Evolutionary conservation across 768 basidiomycete genomes (phyloP), one percentile per base, ranked within the genome.

Genomic region (Trametes punicea): DNA sequence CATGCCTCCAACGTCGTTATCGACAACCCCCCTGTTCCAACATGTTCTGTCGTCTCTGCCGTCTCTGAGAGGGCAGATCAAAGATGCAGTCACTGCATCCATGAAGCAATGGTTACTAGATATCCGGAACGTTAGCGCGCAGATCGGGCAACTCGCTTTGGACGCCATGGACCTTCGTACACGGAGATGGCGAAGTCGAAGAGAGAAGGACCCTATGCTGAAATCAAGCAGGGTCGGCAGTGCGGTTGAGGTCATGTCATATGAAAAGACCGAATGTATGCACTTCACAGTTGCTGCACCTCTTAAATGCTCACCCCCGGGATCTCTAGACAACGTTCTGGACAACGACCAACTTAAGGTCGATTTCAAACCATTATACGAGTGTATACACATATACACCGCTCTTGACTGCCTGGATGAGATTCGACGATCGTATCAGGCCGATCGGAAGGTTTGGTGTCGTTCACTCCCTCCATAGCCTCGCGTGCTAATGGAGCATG

Each of bases 71-170:
- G 74, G 77, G 16, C 91, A 94, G 65, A 91, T 99, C 67, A 92
- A 93, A 70, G 90, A 90, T 65, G 88, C 92, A 0, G 96, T 98
- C 4, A 95, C 92, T 3, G 92, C 93, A 0, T 92, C 93, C 4
- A 88, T 91, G 76, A 98, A 98, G 66, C 88, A 96, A 61, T 99
- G 97, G 97, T 74, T 99, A 25, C 81, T 97, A 45, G 95, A 98
- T 65, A 93, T 98, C 49, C 78, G 97, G 55, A 93, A 97, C 63
- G 80, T 88, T 56, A 91, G 90, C 49, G 84, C 86, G 2, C 81
- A 87, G 48, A 90, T 99, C 6, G 97, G 97, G 4, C 80, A 79
- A 61, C 80, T 91, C 3, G 95, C 95, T 2, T 80, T 94, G 40
- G 93, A 98, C 62, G 83, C 85, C 13, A 98, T 98, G 93, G 90